Evolutionary conservation across 495 filamentous ascomycete species (phyloP), one percentile per base, ranked within the genome.

Genomic region (Neurospora tetrasperma): DNA sequence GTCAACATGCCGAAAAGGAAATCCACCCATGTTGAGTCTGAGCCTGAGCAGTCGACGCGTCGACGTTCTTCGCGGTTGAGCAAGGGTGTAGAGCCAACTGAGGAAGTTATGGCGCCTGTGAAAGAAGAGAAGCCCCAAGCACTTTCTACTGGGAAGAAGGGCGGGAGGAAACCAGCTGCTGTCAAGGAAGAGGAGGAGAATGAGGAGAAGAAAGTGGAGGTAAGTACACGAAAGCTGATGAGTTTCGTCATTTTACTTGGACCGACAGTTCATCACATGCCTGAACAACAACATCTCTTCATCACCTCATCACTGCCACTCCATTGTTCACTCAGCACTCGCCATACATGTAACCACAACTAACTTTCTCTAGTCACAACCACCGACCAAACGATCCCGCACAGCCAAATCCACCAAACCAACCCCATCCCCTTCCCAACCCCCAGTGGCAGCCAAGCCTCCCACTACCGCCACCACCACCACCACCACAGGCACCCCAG

Each of bases 1-100:
- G 11, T 8, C 0, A 76, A 6, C 42, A 84, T 84, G 83, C 75
- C 77, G 5, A 85, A 85, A 68, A 78, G 83, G 54, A 85, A 84
- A 71, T 79, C 82, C 23, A 69, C 62, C 2, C 74, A 73, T 9
- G 72, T 14, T 1, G 39, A 42, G 23, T 40, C 73, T 16, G 70
- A 74, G 43, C 2, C 73, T 48, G 71, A 74, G 54, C 54, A 35
- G 14, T 27, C 27, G 12, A 35, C 54, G 54, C 54, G 54, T 62
- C 54, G 54, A 3, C 54, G 54, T 4, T 62, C 54, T 62, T 62
- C 54, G 54, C 54, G 54, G 27, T 62, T 62, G 27, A 62, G 54
- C 54, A 62, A 62, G 54, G 54, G n/a, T 69, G 48, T 27, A 39
- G 71, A 66, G 46, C 23, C 46, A 18, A 20, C 3, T 0, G 35